Evolutionary conservation across 495 filamentous ascomycete species (phyloP).

Genomic region (Amorphotheca resinae): DNA sequence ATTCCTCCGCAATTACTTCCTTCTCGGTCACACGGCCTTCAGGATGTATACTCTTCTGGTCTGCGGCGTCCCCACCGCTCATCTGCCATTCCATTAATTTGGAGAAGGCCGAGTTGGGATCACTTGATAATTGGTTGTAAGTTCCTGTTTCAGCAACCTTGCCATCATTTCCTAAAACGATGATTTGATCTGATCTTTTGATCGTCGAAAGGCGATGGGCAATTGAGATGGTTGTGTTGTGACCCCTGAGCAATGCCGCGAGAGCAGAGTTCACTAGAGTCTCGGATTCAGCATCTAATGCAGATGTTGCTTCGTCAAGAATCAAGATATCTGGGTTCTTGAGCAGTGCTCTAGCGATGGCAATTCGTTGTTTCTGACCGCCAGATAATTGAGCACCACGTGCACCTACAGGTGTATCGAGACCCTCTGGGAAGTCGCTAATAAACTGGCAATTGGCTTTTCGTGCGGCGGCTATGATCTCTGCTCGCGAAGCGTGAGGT

Average conservation of each 20-base stretch:
- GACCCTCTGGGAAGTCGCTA: slow-evolving; percentile 87
- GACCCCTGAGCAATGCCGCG: slow-evolving; percentile 61
- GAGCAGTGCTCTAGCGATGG: slow-evolving; percentile 86
- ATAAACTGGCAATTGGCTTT: slow-evolving; percentile 98
- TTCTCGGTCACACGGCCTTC: slow-evolving; percentile 19
- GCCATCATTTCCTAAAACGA: slow-evolving; percentile 74
- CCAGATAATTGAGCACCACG: slow-evolving; percentile 89
- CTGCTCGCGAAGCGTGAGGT: slow-evolving; percentile 60
- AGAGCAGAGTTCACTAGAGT: slow-evolving; percentile 89
- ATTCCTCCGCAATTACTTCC: slow-evolving; percentile 14
- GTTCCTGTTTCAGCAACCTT: slow-evolving; percentile 81
- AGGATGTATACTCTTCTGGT: slow-evolving; percentile 11
- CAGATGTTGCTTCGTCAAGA: slow-evolving; percentile 86
- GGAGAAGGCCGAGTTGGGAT: slow-evolving; percentile 69
- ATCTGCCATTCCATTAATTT: slow-evolving; percentile 99
- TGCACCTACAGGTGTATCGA: slow-evolving; percentile 88
- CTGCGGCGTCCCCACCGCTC: slow-evolving; percentile 56
- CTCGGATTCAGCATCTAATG: slow-evolving; percentile 94
- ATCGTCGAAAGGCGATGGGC: slow-evolving; percentile 93
- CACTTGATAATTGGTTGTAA: slow-evolving; percentile 61
- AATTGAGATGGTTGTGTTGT: slow-evolving; percentile 93
- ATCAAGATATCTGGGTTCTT: slow-evolving; percentile 96
- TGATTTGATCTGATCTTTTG: slow-evolving; percentile 84
- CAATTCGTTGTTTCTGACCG: slow-evolving; percentile 95
- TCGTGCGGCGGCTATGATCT: slow-evolving; percentile 76